Percentiles rank a stretch among this genome's conserved stretches.
phyloP scores from a whole-genome alignment of 2,329 filamentous ascomycete species.

The Aspergillus pseudoviridinutans region DNA sequence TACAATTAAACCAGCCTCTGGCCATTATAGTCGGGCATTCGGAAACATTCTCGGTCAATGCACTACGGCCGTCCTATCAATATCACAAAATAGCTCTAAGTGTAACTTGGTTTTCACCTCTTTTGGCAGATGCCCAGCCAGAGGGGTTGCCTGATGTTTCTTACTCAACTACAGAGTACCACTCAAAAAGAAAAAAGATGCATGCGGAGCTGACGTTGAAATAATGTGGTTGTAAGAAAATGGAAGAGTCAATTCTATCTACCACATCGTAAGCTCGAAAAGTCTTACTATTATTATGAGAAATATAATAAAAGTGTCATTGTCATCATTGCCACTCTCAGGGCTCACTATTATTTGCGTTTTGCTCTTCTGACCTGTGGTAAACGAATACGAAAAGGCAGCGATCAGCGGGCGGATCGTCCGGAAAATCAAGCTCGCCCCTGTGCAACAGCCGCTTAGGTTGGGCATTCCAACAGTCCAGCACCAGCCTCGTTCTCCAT shows the following conservation, averaged over 20 bases:
- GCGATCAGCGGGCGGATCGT: conserved; percentile 22
- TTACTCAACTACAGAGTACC: background rate
- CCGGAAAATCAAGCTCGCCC: conserved; percentile 16
- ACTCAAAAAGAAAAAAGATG: too few species aligned
- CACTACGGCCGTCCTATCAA: background rate
- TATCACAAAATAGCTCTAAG: background rate
- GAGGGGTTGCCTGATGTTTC: background rate
- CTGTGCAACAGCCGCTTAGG: conserved; percentile 4
- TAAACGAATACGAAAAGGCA: conserved; percentile 10
- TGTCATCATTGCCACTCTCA: background rate
- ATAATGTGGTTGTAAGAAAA: background rate
- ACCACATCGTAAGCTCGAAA: background rate
- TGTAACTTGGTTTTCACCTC: background rate
- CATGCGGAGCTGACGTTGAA: too few species aligned
- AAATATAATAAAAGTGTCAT: background rate
- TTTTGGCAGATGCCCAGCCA: background rate
- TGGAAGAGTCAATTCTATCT: background rate
- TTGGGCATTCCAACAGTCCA: background rate
- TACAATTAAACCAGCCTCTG: background rate
- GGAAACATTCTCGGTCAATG: background rate
- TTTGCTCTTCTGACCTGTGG: background rate
- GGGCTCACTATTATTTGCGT: background rate
- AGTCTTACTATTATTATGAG: background rate
- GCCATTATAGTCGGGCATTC: background rate
- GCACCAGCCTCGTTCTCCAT: conserved; percentile 12